These are phyloP conservation scores for Myriosclerotinia scirpicola DNA, from an alignment of 2,329 filamentous ascomycete species.

Conservation along the genomic window DNA sequence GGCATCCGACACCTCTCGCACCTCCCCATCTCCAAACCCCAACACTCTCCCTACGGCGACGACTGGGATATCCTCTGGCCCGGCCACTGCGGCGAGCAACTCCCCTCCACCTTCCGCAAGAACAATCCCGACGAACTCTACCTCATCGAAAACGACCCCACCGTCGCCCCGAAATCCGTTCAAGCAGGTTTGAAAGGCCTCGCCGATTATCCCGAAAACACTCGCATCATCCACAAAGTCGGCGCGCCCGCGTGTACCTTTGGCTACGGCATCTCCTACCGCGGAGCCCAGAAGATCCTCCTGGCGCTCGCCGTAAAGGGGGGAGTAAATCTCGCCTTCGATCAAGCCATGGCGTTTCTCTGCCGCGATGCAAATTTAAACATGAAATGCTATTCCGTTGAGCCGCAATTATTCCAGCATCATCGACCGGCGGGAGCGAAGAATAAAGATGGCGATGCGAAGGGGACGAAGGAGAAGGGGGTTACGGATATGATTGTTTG, in stretches of 20 bases:
- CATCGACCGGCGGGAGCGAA: constrained; percentile 39
- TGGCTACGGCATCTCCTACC: constrained; percentile 41
- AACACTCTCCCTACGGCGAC: constrained; percentile 39
- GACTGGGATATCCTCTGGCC: constrained; percentile 44
- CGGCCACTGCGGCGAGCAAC: constrained; percentile 42
- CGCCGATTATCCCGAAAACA: constrained; percentile 26
- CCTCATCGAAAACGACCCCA: constrained; percentile 36
- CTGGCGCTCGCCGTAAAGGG: constrained; percentile 54
- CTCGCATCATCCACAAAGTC: constrained; percentile 38
- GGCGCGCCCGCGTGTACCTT: constrained; percentile 40
- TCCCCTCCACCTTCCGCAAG: background rate
- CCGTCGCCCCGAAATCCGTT: constrained; percentile 32
- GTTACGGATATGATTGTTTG: constrained; percentile 42
- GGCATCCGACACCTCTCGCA: constrained; percentile 24
- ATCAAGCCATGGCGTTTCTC: constrained; percentile 41
- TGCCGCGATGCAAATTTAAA: constrained; percentile 40
- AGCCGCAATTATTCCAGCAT: constrained; percentile 43
- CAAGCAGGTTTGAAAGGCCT: constrained; percentile 25
- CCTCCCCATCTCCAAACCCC: constrained; percentile 21
- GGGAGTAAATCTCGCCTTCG: constrained; percentile 34
- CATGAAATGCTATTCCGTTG: constrained; percentile 42
- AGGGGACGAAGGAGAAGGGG: constrained; percentile 37
- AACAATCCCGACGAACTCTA: constrained; percentile 24
- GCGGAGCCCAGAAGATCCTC: constrained; percentile 54
- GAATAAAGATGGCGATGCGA: constrained; percentile 32